Conservation (phyloP, 176 grass and related monocot species). For the Metroxylon sagu region DNA sequence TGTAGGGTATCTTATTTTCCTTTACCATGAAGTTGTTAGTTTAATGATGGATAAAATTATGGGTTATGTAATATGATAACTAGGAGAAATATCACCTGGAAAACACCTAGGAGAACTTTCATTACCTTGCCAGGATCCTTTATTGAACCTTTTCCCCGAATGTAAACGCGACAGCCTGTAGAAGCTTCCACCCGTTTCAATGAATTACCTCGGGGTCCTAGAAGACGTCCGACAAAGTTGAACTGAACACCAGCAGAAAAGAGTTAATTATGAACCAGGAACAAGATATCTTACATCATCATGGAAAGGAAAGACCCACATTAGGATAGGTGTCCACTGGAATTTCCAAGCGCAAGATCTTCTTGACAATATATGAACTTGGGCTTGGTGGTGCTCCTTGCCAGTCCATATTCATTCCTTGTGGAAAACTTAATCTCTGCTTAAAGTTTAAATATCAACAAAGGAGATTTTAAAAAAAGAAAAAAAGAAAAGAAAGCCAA, state of each 20-base stretch:
- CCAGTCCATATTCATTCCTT: conserved; percentile 62
- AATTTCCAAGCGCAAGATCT: conserved; percentile 85
- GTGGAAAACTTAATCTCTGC: conserved; percentile 59
- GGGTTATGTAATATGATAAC: no score
- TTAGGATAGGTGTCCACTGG: conserved; percentile 73
- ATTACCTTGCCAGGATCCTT: conserved; percentile 88
- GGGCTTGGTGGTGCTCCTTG: conserved; percentile 68
- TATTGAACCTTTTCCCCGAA: conserved; percentile 95
- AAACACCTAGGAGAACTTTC: no score
- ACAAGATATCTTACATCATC: not conserved
- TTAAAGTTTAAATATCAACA: conserved; percentile 12
- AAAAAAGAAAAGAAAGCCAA: conserved; percentile 19
- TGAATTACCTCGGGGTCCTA: conserved; percentile 93
- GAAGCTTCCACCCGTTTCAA: conserved; percentile 92
- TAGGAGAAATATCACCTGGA: no score
- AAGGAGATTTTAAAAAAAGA: not conserved
- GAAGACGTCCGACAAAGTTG: conserved; percentile 98
- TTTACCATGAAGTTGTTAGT: no score
- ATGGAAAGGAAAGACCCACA: conserved; percentile 28
- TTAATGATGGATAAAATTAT: no score
- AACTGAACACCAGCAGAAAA: conserved; percentile 40
- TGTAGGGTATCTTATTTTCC: no score
- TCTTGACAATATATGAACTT: conserved; percentile 74
- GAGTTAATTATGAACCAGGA: no score
- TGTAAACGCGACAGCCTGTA: conserved; percentile 95